Evolutionary conservation across 768 basidiomycete species (phyloP).

Genomic region (Tephrocybe sp.): DNA sequence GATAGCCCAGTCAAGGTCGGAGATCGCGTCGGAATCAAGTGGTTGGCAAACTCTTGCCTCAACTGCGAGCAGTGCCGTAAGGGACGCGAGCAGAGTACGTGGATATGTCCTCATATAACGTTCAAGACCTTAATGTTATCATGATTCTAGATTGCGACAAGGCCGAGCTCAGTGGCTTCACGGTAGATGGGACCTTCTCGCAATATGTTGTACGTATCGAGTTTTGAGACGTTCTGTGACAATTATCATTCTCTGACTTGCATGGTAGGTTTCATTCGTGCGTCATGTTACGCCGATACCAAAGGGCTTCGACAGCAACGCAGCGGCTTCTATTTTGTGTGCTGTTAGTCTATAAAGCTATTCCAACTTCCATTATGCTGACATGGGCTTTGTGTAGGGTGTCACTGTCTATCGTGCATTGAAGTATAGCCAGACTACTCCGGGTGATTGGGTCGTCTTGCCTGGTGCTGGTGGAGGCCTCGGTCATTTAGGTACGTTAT

Average conservation of each 20-base stretch:
- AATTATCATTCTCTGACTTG: not conserved
- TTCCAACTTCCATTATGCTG: conserved; percentile 11
- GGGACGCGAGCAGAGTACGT: conserved; percentile 75
- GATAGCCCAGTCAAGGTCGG: conserved; percentile 68
- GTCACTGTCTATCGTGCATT: conserved; percentile 87
- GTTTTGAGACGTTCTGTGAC: not conserved
- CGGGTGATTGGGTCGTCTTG: conserved; percentile 76
- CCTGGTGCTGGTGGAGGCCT: conserved; percentile 83
- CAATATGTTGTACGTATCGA: conserved; percentile 55
- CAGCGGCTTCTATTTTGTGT: conserved; percentile 76
- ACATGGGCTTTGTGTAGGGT: conserved; percentile 41
- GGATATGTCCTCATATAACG: not conserved
- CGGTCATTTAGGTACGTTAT: conserved; percentile 66
- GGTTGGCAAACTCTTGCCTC: conserved; percentile 71
- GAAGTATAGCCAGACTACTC: conserved; percentile 63
- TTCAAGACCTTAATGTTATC: not conserved
- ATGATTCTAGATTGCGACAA: conserved; percentile 52
- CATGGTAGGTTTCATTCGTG: conserved; percentile 63
- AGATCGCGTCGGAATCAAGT: conserved; percentile 83
- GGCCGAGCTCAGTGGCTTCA: conserved; percentile 67
- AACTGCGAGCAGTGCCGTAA: conserved; percentile 76
- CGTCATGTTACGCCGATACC: conserved; percentile 82
- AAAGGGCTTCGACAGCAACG: conserved; percentile 58
- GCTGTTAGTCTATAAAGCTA: conserved; percentile 44
- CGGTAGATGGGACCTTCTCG: conserved; percentile 75